A percentile compares a stretch with the other conserved stretches of the same genome.
These are phyloP conservation scores for Collybia sordida DNA, from an alignment of 768 basidiomycete species.

Conservation along the genomic window DNA sequence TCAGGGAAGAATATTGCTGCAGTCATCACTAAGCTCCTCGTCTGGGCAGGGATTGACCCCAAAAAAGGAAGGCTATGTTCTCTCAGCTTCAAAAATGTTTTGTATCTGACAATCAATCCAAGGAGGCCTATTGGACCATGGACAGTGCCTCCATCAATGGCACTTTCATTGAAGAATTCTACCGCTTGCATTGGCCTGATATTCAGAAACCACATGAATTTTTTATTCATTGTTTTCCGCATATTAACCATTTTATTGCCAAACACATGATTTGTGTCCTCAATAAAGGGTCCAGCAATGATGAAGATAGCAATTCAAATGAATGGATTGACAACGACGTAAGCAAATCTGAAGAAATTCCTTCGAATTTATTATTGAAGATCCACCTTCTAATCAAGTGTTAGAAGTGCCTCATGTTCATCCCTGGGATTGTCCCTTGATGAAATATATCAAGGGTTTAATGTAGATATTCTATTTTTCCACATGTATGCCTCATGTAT, in stretches of 20 bases:
- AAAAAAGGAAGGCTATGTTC: not conserved
- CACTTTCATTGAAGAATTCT: not conserved
- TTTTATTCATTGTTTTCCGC: constrained; percentile 18
- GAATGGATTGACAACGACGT: not conserved
- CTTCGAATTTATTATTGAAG: not conserved
- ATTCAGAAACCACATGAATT: constrained; percentile 4
- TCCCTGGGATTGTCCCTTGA: no score
- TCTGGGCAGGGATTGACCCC: constrained; percentile 3
- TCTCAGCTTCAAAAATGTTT: not conserved
- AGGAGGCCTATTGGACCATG: constrained; percentile 10
- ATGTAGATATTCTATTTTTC: no score
- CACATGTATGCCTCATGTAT: no score
- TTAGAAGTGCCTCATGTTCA: no score
- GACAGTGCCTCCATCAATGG: constrained; percentile 18
- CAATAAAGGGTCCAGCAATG: not conserved
- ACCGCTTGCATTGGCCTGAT: not conserved
- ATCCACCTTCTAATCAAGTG: not conserved
- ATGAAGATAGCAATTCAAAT: not conserved
- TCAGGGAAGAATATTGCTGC: constrained; percentile 7
- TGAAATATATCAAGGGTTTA: no score
- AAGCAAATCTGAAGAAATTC: not conserved
- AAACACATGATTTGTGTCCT: constrained; percentile 8
- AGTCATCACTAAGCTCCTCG: constrained; percentile 1
- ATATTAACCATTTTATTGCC: constrained; percentile 17
- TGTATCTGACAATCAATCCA: not conserved